Evolutionary conservation across 2,329 filamentous ascomycete species (phyloP).

Genomic region (Aspergillus aculeatus): DNA sequence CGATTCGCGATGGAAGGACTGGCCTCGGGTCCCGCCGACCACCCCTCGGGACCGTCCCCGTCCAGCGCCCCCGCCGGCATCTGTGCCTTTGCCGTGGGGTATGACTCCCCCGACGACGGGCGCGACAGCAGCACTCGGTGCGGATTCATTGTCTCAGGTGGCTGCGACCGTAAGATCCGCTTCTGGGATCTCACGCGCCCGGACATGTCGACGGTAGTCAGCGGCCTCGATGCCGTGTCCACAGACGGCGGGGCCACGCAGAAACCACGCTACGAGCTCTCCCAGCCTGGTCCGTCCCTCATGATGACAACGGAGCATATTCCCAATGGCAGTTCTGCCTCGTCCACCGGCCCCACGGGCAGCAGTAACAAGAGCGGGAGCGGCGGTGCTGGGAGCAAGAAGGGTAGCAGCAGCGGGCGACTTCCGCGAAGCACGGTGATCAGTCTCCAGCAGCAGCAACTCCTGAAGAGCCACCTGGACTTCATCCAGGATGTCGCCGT

Average conservation of each 20-base stretch:
- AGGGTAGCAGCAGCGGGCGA: conserved; percentile 38
- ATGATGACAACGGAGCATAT: conserved; percentile 66
- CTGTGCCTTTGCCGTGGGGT: conserved; percentile 70
- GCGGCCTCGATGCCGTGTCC: conserved; percentile 65
- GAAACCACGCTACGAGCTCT: conserved; percentile 69
- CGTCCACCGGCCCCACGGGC: neutral
- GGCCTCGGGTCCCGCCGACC: conserved; percentile 57
- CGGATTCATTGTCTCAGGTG: conserved; percentile 82
- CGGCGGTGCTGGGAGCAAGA: conserved; percentile 25
- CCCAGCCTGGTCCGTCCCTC: conserved; percentile 62
- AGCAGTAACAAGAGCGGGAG: conserved; percentile 1
- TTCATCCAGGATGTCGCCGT: conserved; percentile 84
- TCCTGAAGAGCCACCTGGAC: conserved; percentile 85
- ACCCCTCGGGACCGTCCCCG: conserved; percentile 30
- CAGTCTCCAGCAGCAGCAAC: conserved; percentile 78
- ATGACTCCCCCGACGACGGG: conserved; percentile 67
- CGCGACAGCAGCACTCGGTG: conserved; percentile 58
- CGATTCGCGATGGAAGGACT: conserved; percentile 65
- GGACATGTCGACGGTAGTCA: conserved; percentile 77
- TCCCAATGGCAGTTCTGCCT: conserved; percentile 37
- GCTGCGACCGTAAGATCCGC: conserved; percentile 83
- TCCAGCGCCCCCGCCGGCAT: conserved; percentile 52
- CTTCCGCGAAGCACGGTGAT: conserved; percentile 79
- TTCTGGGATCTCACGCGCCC: conserved; percentile 87
- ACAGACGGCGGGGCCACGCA: conserved; percentile 49